Base-by-base conservation (phyloP, 2,329 filamentous ascomycete genomes). In the Alternaria longipes region DNA sequence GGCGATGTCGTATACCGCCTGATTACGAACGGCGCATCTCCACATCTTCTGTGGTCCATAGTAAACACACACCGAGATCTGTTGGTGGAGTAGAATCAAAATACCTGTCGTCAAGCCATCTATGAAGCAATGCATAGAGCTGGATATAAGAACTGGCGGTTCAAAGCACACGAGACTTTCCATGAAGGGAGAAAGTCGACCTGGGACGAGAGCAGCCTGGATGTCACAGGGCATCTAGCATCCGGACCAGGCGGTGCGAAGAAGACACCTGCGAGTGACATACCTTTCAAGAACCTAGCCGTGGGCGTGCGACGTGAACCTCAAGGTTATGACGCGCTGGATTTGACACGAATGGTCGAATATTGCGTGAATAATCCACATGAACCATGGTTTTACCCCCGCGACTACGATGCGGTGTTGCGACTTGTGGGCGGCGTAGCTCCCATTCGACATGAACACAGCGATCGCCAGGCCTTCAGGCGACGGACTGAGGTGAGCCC, bases 261-360 rank as follows among this genome's bases (percentile, higher is more conserved):
- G 22, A 4, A 20, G 8, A 30, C 5, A n/a, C 12, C 20, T 18
- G 28, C 16, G 11, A n/a, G 8, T n/a, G 7, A 44, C 0, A 54
- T 72, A 3, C 57, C 60, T 8, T 73, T 75, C 60, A 64, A 55
- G 24, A 52, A 59, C n/a, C 64, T 75, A 26, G 68, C 63, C 14
- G 12, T 45, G 5, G 60, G 51, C 8, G 62, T 73, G 9, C 63
- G 66, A 32, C 22, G 34, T 11, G 58, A 67, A 32, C 69, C 69
- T 8, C 47, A 63, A 16, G 69, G 63, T 4, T 16, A 59, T 14
- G 70, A 72, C 52, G 69, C 70, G 4, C 51, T 71, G n/a, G 69
- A 74, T 49, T 54, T 73, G 26, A 74, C 72, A 1, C 62, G 70
- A 16, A 68, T 68, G 59, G 63, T 75, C 5, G n/a, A 50, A n/a